Evolutionary conservation across 768 basidiomycete genomes (phyloP).

Genomic region (Cubamyces sp.): DNA sequence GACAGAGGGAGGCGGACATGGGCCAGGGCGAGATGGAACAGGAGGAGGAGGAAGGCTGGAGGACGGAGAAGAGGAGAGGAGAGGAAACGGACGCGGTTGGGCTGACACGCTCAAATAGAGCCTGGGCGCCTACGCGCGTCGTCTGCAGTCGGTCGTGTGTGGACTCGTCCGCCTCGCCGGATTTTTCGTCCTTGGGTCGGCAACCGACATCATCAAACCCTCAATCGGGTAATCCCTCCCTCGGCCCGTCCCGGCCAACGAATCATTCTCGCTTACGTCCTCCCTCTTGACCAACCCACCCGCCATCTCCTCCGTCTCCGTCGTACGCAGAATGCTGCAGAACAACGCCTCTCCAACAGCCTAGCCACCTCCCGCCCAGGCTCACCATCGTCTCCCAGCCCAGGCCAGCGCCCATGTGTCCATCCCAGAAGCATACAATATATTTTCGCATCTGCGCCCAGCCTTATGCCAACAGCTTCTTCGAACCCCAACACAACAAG

Average conservation of each 20-base stretch:
- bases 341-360: too few species aligned
- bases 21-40: conserved; percentile 6
- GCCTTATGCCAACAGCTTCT: too few species aligned
- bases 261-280: conserved; percentile 15
- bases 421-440: too few species aligned
- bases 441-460: too few species aligned
- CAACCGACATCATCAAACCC: conserved; percentile 16
- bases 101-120: conserved; percentile 20
- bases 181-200: conserved; percentile 7
- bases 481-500: neutral
- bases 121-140: conserved; percentile 11
- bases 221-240: conserved; percentile 13
- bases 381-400: too few species aligned
- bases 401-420: too few species aligned
- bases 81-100: neutral
- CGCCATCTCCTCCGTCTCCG: neutral
- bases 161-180: neutral
- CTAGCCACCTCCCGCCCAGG: neutral
- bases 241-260: conserved; percentile 13
- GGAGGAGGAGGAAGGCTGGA: neutral
- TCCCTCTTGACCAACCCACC: neutral
- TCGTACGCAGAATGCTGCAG: neutral
- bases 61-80: conserved; percentile 8
- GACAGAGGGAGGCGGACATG: conserved; percentile 34
- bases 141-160: neutral